phyloP scores from a whole-genome alignment of 208 protist genomes.

The Kentomonas sorsogonicus region DNA sequence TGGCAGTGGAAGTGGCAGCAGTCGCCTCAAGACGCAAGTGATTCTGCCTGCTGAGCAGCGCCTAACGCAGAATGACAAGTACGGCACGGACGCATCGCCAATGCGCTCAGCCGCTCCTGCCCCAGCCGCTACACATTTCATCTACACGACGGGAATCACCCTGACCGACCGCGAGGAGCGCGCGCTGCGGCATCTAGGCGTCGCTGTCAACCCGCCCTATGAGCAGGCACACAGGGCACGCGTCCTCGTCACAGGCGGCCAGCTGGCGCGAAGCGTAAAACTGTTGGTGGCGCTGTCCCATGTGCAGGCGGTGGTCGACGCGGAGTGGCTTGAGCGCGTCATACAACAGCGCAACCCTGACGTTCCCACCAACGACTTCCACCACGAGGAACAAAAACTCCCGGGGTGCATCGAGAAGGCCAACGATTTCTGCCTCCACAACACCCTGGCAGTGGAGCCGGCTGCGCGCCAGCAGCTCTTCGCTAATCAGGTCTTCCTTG shows the following conservation, averaged over 20 bases:
- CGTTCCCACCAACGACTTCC: not conserved
- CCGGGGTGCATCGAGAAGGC: not conserved
- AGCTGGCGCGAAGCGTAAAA: slow-evolving; percentile 2
- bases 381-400: not conserved
- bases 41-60: too few relatives aligned
- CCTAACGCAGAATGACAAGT: too few relatives aligned
- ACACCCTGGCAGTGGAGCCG: not conserved
- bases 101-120: too few relatives aligned
- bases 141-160: not conserved
- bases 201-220: not conserved
- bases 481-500: not conserved
- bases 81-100: too few relatives aligned
- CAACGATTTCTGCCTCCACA: not conserved
- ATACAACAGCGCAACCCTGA: not conserved
- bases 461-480: not conserved
- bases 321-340: not conserved
- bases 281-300: not conserved
- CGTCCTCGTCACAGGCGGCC: not conserved
- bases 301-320: not conserved
- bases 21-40: too few relatives aligned
- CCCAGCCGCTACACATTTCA: too few relatives aligned
- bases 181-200: not conserved
- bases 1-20: too few relatives aligned
- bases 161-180: not conserved
- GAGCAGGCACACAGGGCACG: not conserved